These are phyloP conservation scores for Neofusicoccum umdonicola DNA, from an alignment of 2,329 filamentous ascomycete genomes.

Conservation along the genomic window DNA sequence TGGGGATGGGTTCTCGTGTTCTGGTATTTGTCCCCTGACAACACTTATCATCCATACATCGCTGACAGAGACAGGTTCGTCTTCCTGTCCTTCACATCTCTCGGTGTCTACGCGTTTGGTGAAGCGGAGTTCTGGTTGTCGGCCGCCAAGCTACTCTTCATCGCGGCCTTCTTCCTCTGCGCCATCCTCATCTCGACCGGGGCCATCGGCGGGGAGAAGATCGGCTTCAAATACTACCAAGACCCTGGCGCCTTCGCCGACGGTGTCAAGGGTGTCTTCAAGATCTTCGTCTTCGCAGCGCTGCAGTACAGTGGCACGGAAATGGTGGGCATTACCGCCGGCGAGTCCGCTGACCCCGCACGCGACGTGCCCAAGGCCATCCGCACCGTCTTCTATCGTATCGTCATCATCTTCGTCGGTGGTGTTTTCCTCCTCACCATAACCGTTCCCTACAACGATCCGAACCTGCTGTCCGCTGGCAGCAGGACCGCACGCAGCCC, in stretches of 20 bases:
- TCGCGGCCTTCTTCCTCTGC: constrained; percentile 86
- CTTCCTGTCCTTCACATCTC: constrained; percentile 68
- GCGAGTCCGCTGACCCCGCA: constrained; percentile 74
- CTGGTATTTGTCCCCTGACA: background rate
- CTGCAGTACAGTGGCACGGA: constrained; percentile 76
- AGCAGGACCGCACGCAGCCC: constrained; percentile 72
- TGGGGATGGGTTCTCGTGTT: constrained; percentile 62
- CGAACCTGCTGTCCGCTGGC: constrained; percentile 60
- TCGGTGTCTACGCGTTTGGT: constrained; percentile 78
- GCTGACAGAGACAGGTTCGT: constrained; percentile 45
- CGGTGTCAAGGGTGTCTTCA: constrained; percentile 77
- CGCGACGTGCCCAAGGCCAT: constrained; percentile 85
- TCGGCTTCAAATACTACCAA: constrained; percentile 75
- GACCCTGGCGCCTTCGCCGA: constrained; percentile 78
- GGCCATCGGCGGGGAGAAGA: constrained; percentile 60
- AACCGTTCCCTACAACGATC: constrained; percentile 71
- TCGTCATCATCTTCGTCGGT: constrained; percentile 80
- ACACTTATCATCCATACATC: background rate
- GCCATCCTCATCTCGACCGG: constrained; percentile 84
- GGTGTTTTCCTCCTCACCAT: constrained; percentile 78
- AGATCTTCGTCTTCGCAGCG: constrained; percentile 72
- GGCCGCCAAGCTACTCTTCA: constrained; percentile 82
- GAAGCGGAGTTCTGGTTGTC: constrained; percentile 88
- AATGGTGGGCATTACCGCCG: constrained; percentile 73
- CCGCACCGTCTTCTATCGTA: constrained; percentile 96